Conservation (phyloP, 2,329 filamentous ascomycete genomes). For the Zymoseptoria crescenta region DNA sequence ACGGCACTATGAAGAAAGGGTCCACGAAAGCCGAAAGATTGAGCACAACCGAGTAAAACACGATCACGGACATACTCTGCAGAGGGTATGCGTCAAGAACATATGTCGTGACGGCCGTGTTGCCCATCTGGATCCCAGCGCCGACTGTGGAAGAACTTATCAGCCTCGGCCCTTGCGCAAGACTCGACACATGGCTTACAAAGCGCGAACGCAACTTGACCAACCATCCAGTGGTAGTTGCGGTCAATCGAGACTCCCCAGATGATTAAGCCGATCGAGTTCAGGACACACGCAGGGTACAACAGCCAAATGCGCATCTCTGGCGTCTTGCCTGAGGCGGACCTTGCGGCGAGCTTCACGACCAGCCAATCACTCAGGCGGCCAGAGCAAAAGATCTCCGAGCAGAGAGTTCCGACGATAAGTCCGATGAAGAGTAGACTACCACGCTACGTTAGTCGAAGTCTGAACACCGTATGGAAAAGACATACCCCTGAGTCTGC, state of each 20-base stretch:
- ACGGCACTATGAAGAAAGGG: constrained; percentile 14
- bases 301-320: constrained; percentile 15
- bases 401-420: constrained; percentile 14
- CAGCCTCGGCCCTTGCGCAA: not conserved
- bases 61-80: constrained; percentile 15
- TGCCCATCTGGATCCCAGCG: constrained; percentile 15
- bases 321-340: constrained; percentile 7
- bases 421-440: constrained; percentile 13
- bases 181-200: constrained; percentile 4
- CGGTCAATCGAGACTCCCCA: constrained; percentile 14
- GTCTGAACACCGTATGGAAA: not conserved
- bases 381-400: constrained; percentile 12
- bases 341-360: constrained; percentile 11
- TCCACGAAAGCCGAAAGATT: constrained; percentile 14
- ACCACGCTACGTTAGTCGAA: not conserved
- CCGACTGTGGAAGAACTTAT: constrained; percentile 5
- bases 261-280: constrained; percentile 8
- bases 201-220: constrained; percentile 13
- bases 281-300: constrained; percentile 11
- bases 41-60: constrained; percentile 15
- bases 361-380: constrained; percentile 14
- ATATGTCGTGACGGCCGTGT: constrained; percentile 13
- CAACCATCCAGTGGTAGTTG: constrained; percentile 15
- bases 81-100: constrained; percentile 13
- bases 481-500: constrained; percentile 11